Percentiles rank a stretch among this genome's conserved stretches.
phyloP scores from a whole-genome alignment of 106 monocot species.

The Narthecium ossifragum region DNA sequence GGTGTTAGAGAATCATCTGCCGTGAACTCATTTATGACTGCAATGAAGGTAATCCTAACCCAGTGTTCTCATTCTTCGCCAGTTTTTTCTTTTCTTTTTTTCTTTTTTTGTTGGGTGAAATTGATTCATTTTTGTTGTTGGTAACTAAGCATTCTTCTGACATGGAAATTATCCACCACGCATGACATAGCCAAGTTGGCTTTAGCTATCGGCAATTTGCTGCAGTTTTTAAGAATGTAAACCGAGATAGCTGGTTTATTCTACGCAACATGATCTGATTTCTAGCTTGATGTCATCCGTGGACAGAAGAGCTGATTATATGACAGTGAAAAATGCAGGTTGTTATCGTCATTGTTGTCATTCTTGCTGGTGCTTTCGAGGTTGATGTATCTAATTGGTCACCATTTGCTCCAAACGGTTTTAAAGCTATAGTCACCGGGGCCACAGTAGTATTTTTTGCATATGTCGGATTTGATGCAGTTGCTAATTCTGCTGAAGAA shows the following conservation, averaged over 20 bases:
- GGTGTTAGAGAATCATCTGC: conserved; percentile 87
- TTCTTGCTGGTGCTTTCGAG: conserved; percentile 78
- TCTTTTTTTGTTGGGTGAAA: too few species aligned
- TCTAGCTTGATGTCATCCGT: too few species aligned
- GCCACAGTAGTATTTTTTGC: conserved; percentile 98
- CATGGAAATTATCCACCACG: too few species aligned
- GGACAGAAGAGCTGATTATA: too few species aligned
- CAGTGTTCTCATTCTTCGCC: neutral
- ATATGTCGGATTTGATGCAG: conserved; percentile 98
- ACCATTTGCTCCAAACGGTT: conserved; percentile 93
- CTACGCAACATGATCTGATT: too few species aligned
- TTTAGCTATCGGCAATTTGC: too few species aligned
- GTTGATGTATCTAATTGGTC: conserved; percentile 96
- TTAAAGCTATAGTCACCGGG: conserved; percentile 86
- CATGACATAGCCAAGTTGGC: too few species aligned
- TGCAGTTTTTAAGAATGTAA: too few species aligned
- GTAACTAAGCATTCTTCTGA: too few species aligned
- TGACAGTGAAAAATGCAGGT: too few species aligned
- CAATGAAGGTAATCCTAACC: conserved; percentile 53
- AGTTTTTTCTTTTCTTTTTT: neutral
- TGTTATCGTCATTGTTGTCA: conserved; percentile 78
- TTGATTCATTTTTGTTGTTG: too few species aligned
- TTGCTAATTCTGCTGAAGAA: conserved; percentile 98
- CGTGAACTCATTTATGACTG: conserved; percentile 81
- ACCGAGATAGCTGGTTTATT: too few species aligned